Base-by-base conservation (phyloP, 23 red algal species). In the Gracilaria caudata region DNA sequence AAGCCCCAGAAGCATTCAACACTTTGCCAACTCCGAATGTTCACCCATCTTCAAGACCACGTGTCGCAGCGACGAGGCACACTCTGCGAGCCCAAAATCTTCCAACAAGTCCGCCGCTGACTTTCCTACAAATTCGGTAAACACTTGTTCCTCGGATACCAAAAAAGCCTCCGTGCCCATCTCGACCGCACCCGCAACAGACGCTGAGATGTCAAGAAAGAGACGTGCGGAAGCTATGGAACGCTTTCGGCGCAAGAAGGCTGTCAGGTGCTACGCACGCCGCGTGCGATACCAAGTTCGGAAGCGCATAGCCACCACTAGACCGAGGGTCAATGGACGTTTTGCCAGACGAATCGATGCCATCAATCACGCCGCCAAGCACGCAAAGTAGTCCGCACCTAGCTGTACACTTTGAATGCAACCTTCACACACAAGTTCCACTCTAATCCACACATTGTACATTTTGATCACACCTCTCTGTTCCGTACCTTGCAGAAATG, bases 251-350 rank as follows among this genome's bases (percentile, higher is more conserved):
- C 85, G 85, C 55, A 89, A 89, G 72, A 89, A 89, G 61, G 85
- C 85, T 7, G 85, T 89, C 17, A 58, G 85, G 34, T 89, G 71
- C 34, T 89, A 89, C 61, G 85, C 64, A 64, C 43, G 85, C 16
- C 68, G 72, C 20, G 89, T 92, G 41, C 79, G 89, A 6, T 92
- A 92, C 35, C 81, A 83, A 49, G 72, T 92, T 57, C 34, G 89
- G 24, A 92, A 92, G 80, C 72, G 89, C 45, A 92, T 92, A 28
- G 89, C 89, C 30, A 84, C 79, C 14, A 84, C 81, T 14, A 83
- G 89, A 68, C 89, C 89, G 16, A 79, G 89, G 37, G 89, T 92
- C 34, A 92, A 92, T 32, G 89, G 89, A 28, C 78, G 89, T 11
- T 92, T 92, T 54, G 89, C 89, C 38, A 82, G 74, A 78, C 85